Conservation (phyloP, 306 rosid species). For the Inga leiocalycina region DNA sequence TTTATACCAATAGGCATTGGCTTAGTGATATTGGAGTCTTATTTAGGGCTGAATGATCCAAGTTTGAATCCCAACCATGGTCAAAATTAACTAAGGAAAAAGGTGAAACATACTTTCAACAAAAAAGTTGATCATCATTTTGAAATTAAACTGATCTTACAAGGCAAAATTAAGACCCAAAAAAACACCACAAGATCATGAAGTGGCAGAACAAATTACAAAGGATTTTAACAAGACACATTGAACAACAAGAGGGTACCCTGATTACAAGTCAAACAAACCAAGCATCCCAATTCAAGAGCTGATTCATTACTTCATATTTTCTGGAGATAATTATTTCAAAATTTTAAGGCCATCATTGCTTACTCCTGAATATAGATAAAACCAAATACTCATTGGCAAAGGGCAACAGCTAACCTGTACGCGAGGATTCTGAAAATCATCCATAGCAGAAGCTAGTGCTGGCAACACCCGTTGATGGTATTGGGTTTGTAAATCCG, state of each 20-base stretch:
- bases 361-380: background rate
- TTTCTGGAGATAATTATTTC: background rate
- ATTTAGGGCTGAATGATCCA: background rate
- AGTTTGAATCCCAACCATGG: background rate
- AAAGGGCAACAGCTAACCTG: slow-evolving; percentile 58
- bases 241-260: background rate
- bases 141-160: background rate
- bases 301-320: background rate
- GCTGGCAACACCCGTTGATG: slow-evolving; percentile 90
- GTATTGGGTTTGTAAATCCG: slow-evolving; percentile 87
- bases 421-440: slow-evolving; percentile 95
- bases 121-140: background rate
- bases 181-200: background rate
- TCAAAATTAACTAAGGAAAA: background rate
- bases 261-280: background rate
- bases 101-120: background rate
- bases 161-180: background rate
- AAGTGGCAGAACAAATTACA: background rate
- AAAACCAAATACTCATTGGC: background rate
- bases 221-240: background rate
- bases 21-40: background rate
- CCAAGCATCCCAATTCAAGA: background rate
- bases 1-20: background rate
- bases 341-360: background rate
- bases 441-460: slow-evolving; percentile 93